These are phyloP conservation scores for Cytospora leucostoma DNA, from an alignment of 2,329 filamentous ascomycete genomes.

Conservation along the genomic window DNA sequence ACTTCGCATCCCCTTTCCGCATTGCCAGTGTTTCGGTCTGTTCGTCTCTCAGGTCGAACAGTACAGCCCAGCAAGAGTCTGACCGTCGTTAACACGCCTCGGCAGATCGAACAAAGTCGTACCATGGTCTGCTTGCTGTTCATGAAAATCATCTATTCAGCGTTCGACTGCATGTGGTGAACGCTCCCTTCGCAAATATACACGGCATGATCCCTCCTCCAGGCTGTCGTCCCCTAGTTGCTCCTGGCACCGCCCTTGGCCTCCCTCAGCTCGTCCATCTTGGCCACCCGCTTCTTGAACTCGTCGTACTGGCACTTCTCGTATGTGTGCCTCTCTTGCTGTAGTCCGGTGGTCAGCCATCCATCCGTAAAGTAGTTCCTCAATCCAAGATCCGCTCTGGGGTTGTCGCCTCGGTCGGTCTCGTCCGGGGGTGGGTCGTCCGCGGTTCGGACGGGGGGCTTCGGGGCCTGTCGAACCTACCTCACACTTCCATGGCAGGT, in stretches of 20 bases:
- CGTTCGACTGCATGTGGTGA: neutral
- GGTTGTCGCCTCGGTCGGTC: neutral
- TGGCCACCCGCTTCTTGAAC: constrained; percentile 97
- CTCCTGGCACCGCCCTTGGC: constrained; percentile 82
- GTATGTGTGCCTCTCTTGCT: constrained; percentile 97
- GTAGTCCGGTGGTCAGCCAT: constrained; percentile 25
- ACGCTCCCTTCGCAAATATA: neutral
- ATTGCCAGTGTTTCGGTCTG: neutral
- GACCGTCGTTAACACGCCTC: neutral
- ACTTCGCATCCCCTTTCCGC: neutral
- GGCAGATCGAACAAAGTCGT: neutral
- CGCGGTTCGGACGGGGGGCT: neutral
- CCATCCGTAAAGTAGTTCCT: neutral
- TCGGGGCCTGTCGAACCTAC: constrained; percentile 56
- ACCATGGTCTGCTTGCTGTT: neutral
- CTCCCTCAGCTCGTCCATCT: constrained; percentile 95
- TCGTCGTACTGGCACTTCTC: constrained; percentile 99
- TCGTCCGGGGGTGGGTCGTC: neutral
- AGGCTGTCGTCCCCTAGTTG: constrained; percentile 59
- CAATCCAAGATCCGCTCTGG: neutral
- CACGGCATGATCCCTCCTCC: neutral
- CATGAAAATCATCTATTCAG: neutral
- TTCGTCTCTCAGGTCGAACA: neutral
- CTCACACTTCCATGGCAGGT: constrained; percentile 96
- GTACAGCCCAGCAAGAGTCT: neutral